These are phyloP conservation scores for Solanum clarkiae DNA, from an alignment of 257 asterid genomes.

Conservation along the genomic window DNA sequence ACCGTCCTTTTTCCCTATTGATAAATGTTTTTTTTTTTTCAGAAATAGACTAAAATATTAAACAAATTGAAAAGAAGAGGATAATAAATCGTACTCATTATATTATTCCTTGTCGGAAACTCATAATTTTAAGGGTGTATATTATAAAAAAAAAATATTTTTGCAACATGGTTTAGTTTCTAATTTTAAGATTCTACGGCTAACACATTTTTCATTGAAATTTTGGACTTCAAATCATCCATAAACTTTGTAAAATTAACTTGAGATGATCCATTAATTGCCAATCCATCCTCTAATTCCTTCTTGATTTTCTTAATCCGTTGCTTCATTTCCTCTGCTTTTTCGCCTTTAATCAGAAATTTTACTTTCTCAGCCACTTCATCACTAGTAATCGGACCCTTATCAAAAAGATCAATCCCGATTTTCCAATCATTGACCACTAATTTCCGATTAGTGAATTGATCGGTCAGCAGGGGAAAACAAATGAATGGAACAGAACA, in stretches of 20 bases:
- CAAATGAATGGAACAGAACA: constrained; percentile 43
- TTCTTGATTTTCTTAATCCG: constrained; percentile 29
- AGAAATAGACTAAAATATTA: not conserved
- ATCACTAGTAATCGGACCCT: constrained; percentile 17
- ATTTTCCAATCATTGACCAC: constrained; percentile 64
- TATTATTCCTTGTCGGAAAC: not conserved
- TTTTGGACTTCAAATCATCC: constrained; percentile 27
- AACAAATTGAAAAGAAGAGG: not conserved
- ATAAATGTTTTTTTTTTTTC: no score
- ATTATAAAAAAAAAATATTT: not conserved
- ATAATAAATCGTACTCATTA: not conserved
- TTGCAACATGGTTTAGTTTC: not conserved
- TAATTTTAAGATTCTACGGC: not conserved
- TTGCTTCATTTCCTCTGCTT: constrained; percentile 21
- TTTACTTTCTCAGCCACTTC: constrained; percentile 40
- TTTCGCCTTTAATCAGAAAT: constrained; percentile 27
- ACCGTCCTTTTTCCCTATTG: no score
- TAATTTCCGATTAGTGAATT: constrained; percentile 50
- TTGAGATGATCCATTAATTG: constrained; percentile 45
- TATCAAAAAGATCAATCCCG: constrained; percentile 40
- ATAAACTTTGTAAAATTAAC: constrained; percentile 27
- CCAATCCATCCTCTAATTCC: constrained; percentile 30
- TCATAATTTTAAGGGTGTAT: not conserved
- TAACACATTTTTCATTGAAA: constrained; percentile 9
- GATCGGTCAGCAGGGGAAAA: constrained; percentile 54